Evolutionary conservation across 202 grass and related monocot genomes (phyloP).

Genomic region (Zoysia matrella): DNA sequence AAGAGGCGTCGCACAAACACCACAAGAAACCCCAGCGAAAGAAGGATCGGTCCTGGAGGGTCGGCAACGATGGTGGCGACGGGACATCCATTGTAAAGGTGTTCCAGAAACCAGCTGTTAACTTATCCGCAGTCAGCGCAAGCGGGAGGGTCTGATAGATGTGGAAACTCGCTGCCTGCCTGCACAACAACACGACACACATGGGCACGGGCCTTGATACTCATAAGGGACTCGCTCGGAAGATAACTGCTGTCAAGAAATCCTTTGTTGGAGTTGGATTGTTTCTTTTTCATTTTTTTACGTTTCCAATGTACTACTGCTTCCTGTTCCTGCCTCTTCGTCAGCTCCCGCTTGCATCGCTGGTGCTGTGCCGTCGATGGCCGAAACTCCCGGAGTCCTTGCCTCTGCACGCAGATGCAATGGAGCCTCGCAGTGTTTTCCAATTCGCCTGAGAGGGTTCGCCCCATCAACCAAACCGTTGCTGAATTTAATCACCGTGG

Average conservation of each 20-base stretch:
- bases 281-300: no score
- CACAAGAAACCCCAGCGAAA: conserved; percentile 87
- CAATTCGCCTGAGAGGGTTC: no score
- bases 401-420: no score
- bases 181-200: background rate
- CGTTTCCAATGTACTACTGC: no score
- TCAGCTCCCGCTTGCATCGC: no score
- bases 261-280: background rate
- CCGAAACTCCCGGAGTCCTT: no score
- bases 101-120: conserved; percentile 68
- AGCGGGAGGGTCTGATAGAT: background rate
- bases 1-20: conserved; percentile 59
- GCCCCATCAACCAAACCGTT: no score
- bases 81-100: conserved; percentile 72
- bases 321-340: no score
- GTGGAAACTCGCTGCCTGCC: no score
- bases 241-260: background rate
- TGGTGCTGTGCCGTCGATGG: no score
- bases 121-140: conserved; percentile 28
- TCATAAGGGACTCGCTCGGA: background rate
- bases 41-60: conserved; percentile 90
- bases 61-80: conserved; percentile 65
- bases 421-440: no score
- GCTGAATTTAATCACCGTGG: no score
- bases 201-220: background rate